These are phyloP conservation scores for Trifolium pratense DNA, from an alignment of 306 rosid genomes.

Conservation along the genomic window DNA sequence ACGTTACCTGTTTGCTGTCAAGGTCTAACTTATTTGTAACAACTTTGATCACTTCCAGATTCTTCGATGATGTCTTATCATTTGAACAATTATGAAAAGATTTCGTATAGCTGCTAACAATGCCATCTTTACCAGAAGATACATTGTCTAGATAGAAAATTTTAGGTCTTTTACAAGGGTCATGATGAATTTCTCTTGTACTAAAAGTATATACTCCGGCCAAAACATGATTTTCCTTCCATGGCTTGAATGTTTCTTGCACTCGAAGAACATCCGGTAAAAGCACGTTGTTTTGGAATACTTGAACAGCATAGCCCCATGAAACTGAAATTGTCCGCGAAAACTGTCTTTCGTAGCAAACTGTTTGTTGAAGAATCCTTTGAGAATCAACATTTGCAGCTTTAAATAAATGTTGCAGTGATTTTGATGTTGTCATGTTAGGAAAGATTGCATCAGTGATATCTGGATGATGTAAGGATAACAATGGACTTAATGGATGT, in stretches of 20 bases:
- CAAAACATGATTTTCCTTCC: conserved; percentile 41
- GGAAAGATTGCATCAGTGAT: conserved; percentile 70
- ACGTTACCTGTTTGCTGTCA: conserved; percentile 61
- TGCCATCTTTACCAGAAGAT: conserved; percentile 44
- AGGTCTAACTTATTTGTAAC: conserved; percentile 62
- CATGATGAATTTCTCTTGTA: conserved; percentile 45
- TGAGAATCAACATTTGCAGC: conserved; percentile 66
- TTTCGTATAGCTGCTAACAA: conserved; percentile 57
- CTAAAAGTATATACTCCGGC: conserved; percentile 56
- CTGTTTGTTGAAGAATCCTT: conserved; percentile 70
- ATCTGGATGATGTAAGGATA: conserved; percentile 72
- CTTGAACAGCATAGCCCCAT: conserved; percentile 90
- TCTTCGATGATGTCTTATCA: conserved; percentile 49
- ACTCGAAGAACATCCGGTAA: conserved; percentile 58
- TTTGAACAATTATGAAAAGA: conserved; percentile 55
- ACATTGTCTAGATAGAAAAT: conserved; percentile 63
- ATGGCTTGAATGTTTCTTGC: conserved; percentile 62
- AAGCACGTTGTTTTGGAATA: conserved; percentile 52
- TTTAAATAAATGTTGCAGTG: conserved; percentile 63
- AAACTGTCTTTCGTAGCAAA: conserved; percentile 74
- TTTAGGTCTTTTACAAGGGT: conserved; percentile 64
- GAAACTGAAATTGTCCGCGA: conserved; percentile 76
- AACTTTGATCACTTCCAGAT: conserved; percentile 64
- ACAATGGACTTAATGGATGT: conserved; percentile 75
- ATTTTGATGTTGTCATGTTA: conserved; percentile 54